Evolutionary conservation across 768 basidiomycete genomes (phyloP), one percentile per base, ranked within the genome.

Genomic region (Sarcomyxa edulis): DNA sequence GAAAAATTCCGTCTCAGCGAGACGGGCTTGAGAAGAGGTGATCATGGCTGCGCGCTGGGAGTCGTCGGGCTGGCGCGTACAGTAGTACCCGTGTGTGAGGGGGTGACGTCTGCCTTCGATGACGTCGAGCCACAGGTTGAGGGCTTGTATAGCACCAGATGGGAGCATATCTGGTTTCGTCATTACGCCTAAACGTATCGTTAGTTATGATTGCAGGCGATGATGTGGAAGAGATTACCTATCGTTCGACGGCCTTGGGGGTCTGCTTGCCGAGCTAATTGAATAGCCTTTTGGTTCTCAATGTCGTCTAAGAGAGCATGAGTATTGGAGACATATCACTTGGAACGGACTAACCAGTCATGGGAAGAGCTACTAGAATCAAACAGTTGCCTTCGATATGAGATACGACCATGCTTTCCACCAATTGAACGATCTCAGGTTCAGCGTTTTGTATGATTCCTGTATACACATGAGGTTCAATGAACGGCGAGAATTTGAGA

Each of bases 201-300:
- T 43, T 6, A 34, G 37, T 27, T 18, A 7, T 7, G 14, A 11
- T 5, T 27, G 11, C 18, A 19, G 2, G 32, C 2, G 23, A 10
- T 15, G 16, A 14, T 21, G 22, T 18, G 20, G n/a, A 9, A 18
- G n/a, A 24, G 23, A 52, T 3, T 45, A 68, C 78, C 78, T 32
- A 79, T 74, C 0, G 75, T 81, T 5, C 78, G 60, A 12, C 48
- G 44, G 3, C 78, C 74, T 1, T 59, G 45, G 0, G 66, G 65
- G 48, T 79, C 77, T 26, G 51, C 66, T 24, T 66, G 51, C 2
- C 54, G 54, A 1, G 76, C 77, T 3, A 78, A 62, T 1, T 59
- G 56, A 8, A 68, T 59, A 0, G 78, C 77, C 37, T 68, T 70
- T 48, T 77, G 76, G 46, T 77, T 80, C 45, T 78, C 69, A 36